Base-by-base conservation (phyloP, 1,284 basidiomycete genomes). In the Ustanciosporium gigantosporum region DNA sequence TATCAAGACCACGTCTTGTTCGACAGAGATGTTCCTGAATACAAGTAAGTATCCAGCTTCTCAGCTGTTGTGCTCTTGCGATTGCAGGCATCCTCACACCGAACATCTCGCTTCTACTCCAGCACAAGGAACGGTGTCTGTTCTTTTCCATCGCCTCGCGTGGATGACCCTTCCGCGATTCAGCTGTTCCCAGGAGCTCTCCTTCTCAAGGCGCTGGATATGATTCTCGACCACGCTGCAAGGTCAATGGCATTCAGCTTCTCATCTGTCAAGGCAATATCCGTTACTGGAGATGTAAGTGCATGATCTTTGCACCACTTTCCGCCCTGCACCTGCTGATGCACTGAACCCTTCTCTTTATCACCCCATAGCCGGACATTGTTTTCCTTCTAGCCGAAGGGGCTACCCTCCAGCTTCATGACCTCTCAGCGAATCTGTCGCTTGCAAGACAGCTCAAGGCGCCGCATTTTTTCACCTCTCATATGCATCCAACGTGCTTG, bases 1-100 rank as follows among this genome's bases (percentile, higher is more conserved):
- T 40, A 40, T 19, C 5, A 7, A 14, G 25, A 31, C 17, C 38
- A 40, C 19, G 38, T 40, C 9, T 14, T 40, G 9, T 40, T 40
- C 19, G 38, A 40, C 19, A 40, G 9, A 9, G 36, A 38, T 22
- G 15, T 38, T 6, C 20, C 19, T 8, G 15, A 38, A 22, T 38
- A 9, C 19, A 17, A 8, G 34, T 36, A 17, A 36, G 34, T 36
- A 20, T 11, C 15, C n/a, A n/a, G n/a, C n/a, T n/a, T n/a, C n/a
- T n/a, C n/a, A n/a, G n/a, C n/a, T n/a, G n/a, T n/a, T n/a, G n/a
- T n/a, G n/a, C n/a, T n/a, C n/a, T n/a, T n/a, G n/a, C n/a, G n/a
- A n/a, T n/a, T n/a, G n/a, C n/a, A n/a, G n/a, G n/a, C n/a, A n/a
- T n/a, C n/a, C n/a, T n/a, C n/a, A n/a, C n/a, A n/a, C n/a, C n/a